Evolutionary conservation across 495 filamentous ascomycete species (phyloP), one percentile per base, ranked within the genome.

Genomic region (Aspergillus bertholletiae): DNA sequence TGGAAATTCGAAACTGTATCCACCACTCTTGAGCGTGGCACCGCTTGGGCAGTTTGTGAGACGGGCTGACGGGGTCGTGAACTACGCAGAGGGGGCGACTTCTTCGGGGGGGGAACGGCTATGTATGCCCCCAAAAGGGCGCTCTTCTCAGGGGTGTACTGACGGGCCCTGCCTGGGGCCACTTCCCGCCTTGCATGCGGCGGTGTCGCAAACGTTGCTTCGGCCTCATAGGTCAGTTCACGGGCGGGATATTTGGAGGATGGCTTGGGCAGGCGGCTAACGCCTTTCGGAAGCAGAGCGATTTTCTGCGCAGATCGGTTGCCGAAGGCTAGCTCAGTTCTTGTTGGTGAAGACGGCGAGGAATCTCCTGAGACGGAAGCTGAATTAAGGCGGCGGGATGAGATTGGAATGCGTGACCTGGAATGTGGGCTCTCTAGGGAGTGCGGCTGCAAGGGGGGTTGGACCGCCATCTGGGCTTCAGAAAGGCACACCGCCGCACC

Each of bases 31-130:
- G 84, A 81, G 55, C 85, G 84, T 8, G 87, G 86, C 21, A 82
- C 81, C 1, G 86, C 84, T 1, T 53, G 37, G 9, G 80, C 76
- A n/a, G 88, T 88, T 39, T 82, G 77, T 27, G 90, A 90, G 27
- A 96, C 85, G 9, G 88, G 87, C 66, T 89, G 86, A 26, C 92
- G 78, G 18, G 89, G 88, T 37, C 89, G 79, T 9, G 92, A 96
- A 58, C 90, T 92, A 53, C 92, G 82, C 20, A 96, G 73, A 12
- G 84, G 86, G 0, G 92, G 92, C 5, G 87, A 89, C 51, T 80
- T 81, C 51, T 84, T 83, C 6, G 80, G 79, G 27, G 71, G 76
- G 11, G 85, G 82, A 17, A 80, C 77, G 49, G 81, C 78, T 56
- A 90, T 85, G 70, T 86, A 86, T n/a, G 84, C 87, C 49, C 80